Percentiles rank a stretch among this genome's conserved stretches.
Conservation (phyloP, 495 filamentous ascomycete species). For the Oidiodendron maius region DNA sequence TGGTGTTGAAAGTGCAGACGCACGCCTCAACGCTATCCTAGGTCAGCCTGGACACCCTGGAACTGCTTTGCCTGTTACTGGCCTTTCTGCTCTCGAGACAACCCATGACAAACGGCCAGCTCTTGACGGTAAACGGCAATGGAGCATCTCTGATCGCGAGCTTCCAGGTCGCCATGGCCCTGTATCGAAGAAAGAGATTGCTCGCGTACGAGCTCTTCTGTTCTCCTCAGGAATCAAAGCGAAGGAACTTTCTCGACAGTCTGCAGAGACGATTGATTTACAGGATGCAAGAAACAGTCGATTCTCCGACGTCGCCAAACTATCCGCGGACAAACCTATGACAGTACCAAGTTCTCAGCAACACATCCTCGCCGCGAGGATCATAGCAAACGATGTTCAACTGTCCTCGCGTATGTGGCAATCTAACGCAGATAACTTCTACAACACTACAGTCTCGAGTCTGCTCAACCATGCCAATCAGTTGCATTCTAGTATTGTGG, state of each 20-base stretch:
- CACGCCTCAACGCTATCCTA: conserved; percentile 29
- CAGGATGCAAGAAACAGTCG: conserved; percentile 1
- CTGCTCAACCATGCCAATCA: conserved; percentile 40
- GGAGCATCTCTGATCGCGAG: conserved; percentile 67
- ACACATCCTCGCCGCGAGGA: conserved; percentile 62
- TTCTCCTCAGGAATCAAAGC: conserved; percentile 83
- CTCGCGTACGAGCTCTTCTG: conserved; percentile 65
- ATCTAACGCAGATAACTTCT: conserved; percentile 34
- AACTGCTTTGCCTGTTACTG: conserved; percentile 31
- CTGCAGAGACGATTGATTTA: conserved; percentile 35
- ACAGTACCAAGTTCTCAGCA: conserved; percentile 54
- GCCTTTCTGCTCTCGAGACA: conserved; percentile 21
- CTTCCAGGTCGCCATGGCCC: conserved; percentile 30
- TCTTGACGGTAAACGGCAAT: conserved; percentile 37
- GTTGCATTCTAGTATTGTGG: conserved; percentile 45
- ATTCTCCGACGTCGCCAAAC: conserved; percentile 30
- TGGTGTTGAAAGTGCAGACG: conserved; percentile 23
- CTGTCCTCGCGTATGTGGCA: conserved; percentile 20
- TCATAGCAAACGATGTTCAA: conserved; percentile 39
- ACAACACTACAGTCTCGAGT: conserved; percentile 33
- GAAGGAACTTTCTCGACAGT: conserved; percentile 63
- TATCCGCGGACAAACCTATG: conserved; percentile 31
- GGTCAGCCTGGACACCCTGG: conserved; percentile 32
- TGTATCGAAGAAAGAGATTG: conserved; percentile 61
- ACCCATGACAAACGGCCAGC: conserved; percentile 7